Evolutionary conservation across 2,329 filamentous ascomycete genomes (phyloP).

Genomic region (Aspergillus ibericus): DNA sequence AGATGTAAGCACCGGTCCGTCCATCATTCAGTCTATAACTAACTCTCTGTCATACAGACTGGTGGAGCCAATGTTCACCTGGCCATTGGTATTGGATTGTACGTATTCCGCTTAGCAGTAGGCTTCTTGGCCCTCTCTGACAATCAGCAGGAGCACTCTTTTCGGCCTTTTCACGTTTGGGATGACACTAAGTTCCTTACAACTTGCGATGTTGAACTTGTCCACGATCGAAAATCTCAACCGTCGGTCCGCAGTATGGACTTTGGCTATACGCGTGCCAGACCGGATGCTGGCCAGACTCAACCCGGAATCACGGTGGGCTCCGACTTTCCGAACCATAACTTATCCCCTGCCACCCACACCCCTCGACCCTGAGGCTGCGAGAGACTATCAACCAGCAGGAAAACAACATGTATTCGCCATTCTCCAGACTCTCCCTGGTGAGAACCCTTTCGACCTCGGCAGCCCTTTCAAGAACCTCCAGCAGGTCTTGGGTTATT

Average conservation of each 20-base stretch:
- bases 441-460: slow-evolving; percentile 84
- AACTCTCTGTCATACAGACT: slow-evolving; percentile 27
- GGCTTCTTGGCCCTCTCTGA: slow-evolving; percentile 10
- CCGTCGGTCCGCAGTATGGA: slow-evolving; percentile 62
- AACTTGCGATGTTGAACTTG: slow-evolving; percentile 69
- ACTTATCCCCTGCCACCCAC: slow-evolving; percentile 40
- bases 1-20: slow-evolving; percentile 38
- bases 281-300: slow-evolving; percentile 37
- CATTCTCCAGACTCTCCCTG: slow-evolving; percentile 69
- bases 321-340: slow-evolving; percentile 40
- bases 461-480: slow-evolving; percentile 68
- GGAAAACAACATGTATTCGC: slow-evolving; percentile 69
- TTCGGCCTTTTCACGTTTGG: slow-evolving; percentile 78
- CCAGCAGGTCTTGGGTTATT: slow-evolving; percentile 74
- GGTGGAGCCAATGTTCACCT: slow-evolving; percentile 58
- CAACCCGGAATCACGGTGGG: slow-evolving; percentile 38
- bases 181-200: slow-evolving; percentile 73
- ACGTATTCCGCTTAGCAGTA: slow-evolving; percentile 24
- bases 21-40: not conserved
- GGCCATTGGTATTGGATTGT: slow-evolving; percentile 66
- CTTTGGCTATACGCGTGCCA: slow-evolving; percentile 73
- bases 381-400: slow-evolving; percentile 16
- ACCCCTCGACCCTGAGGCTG: slow-evolving; percentile 16
- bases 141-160: slow-evolving; percentile 53
- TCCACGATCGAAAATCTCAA: slow-evolving; percentile 82